These are phyloP conservation scores for Allantophomopsis cytisporea DNA, from an alignment of 2,329 filamentous ascomycete species.

Conservation along the genomic window DNA sequence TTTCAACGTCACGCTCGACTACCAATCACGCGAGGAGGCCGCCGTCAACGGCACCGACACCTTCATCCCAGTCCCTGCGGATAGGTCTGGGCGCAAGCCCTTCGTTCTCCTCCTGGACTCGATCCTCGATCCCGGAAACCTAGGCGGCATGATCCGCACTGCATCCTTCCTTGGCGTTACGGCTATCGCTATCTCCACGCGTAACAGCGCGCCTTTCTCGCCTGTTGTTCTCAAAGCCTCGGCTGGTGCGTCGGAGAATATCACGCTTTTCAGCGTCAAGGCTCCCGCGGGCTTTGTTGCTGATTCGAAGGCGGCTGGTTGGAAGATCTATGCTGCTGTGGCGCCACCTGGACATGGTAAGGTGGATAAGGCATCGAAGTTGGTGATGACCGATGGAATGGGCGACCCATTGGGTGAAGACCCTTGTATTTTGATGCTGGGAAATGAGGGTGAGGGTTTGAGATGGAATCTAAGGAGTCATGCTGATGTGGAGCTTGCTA, in stretches of 20 bases:
- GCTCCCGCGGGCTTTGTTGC: slow-evolving; percentile 58
- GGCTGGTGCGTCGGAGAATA: slow-evolving; percentile 71
- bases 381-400: slow-evolving; percentile 30
- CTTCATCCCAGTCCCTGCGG: slow-evolving; percentile 25
- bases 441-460: slow-evolving; percentile 68
- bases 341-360: slow-evolving; percentile 22
- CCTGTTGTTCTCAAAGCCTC: slow-evolving; percentile 77
- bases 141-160: slow-evolving; percentile 79
- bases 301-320: slow-evolving; percentile 55
- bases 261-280: slow-evolving; percentile 58
- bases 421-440: slow-evolving; percentile 70
- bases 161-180: slow-evolving; percentile 86
- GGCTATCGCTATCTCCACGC: slow-evolving; percentile 63
- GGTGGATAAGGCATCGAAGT: too few relatives aligned
- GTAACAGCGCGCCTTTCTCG: slow-evolving; percentile 61
- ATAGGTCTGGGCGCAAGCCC: slow-evolving; percentile 37
- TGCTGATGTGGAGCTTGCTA: slow-evolving; percentile 53
- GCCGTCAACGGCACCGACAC: slow-evolving; percentile 54
- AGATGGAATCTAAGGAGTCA: slow-evolving; percentile 46
- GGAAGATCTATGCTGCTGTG: slow-evolving; percentile 72
- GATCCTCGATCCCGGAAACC: slow-evolving; percentile 75
- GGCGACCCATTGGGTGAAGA: slow-evolving; percentile 41
- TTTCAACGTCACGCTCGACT: slow-evolving; percentile 45
- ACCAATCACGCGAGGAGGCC: slow-evolving; percentile 63
- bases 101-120: slow-evolving; percentile 63